Conservation (phyloP, 2,329 filamentous ascomycete species). For the Fusarium sterilihyphosum region DNA sequence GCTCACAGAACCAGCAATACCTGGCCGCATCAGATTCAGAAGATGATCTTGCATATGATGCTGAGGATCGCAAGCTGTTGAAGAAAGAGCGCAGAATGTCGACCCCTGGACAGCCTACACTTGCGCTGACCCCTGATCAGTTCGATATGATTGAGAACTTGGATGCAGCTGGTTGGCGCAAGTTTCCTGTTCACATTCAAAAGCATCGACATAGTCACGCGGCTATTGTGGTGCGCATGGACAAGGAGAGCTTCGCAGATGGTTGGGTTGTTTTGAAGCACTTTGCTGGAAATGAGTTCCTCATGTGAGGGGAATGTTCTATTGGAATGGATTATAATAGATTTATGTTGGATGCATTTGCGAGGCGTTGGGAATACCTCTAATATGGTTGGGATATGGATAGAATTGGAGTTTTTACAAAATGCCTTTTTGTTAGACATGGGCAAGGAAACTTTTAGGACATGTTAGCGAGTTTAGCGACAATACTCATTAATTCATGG, state of each 20-base stretch:
- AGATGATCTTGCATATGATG: slow-evolving; percentile 45
- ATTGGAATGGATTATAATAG: background rate
- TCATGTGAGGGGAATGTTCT: slow-evolving; percentile 37
- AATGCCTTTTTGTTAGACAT: background rate
- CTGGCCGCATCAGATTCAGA: slow-evolving; percentile 66
- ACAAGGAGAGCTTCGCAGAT: slow-evolving; percentile 75
- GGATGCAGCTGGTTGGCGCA: slow-evolving; percentile 72
- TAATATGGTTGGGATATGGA: background rate
- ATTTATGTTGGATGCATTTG: slow-evolving; percentile 3
- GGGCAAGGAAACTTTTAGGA: background rate
- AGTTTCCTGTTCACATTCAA: slow-evolving; percentile 78
- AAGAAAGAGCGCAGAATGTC: slow-evolving; percentile 54
- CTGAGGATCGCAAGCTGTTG: slow-evolving; percentile 55
- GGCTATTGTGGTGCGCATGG: slow-evolving; percentile 84
- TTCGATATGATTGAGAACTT: slow-evolving; percentile 86
- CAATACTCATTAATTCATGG: background rate
- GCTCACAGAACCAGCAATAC: slow-evolving; percentile 75
- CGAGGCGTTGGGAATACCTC: slow-evolving; percentile 15
- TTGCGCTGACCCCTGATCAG: slow-evolving; percentile 82
- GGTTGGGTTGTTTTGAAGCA: slow-evolving; percentile 82
- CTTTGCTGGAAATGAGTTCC: slow-evolving; percentile 81
- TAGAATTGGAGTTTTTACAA: slow-evolving; percentile 5
- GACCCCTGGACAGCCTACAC: slow-evolving; percentile 67
- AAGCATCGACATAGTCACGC: slow-evolving; percentile 86
- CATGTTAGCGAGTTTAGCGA: background rate